phyloP scores from a whole-genome alignment of 495 filamentous ascomycete genomes.

The Tuber microsphaerosporum region DNA sequence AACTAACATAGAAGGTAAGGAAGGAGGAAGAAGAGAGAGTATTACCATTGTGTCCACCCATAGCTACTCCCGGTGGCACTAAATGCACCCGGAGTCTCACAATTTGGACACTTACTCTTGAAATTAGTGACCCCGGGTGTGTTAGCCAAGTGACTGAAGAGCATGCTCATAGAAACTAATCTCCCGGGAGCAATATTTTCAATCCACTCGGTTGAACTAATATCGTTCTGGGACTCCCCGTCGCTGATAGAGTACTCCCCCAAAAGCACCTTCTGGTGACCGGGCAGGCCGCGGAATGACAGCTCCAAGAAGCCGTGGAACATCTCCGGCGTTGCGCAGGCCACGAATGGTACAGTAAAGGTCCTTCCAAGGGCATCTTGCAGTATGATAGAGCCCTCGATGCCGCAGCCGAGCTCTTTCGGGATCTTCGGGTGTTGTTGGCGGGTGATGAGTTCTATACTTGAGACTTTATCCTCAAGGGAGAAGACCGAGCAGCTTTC shows the following conservation, averaged over 20 bases:
- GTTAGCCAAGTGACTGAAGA: not conserved
- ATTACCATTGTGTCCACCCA: not conserved
- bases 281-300: not conserved
- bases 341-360: not conserved
- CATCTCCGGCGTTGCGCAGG: not conserved
- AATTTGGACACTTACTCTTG: not conserved
- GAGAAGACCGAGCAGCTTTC: not conserved
- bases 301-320: conserved; percentile 2
- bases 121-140: too few species aligned
- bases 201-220: not conserved
- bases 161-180: not conserved
- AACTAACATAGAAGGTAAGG: not conserved
- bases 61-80: not conserved
- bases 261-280: not conserved
- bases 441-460: not conserved
- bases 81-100: not conserved
- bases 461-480: not conserved
- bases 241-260: not conserved
- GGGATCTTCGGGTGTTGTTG: not conserved
- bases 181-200: not conserved
- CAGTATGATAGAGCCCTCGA: not conserved
- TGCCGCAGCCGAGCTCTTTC: not conserved
- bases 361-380: not conserved
- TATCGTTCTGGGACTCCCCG: not conserved
- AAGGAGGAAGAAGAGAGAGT: not conserved